Base-by-base conservation (phyloP, 2,329 filamentous ascomycete species). In the Alternaria arbusti region DNA sequence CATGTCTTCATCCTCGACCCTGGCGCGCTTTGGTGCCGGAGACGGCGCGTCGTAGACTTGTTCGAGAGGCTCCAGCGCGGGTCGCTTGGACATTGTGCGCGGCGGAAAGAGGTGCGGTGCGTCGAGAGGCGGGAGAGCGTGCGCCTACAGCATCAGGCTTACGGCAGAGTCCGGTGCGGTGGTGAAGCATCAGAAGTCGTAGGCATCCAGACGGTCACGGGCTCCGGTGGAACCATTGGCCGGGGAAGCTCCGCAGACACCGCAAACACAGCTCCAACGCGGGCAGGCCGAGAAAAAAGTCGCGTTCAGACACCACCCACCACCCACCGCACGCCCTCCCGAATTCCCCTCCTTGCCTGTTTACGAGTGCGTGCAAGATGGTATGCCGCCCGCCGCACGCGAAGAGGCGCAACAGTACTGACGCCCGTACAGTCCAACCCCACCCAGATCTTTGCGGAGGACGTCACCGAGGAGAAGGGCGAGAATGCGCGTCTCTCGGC, bases 401-500 rank as follows among this genome's bases (percentile, higher is more conserved):
- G 20, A 25, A 9, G 43, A 55, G 23, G 6, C 30, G 9, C 13
- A 28, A 25, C 15, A 45, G 49, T 51, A 54, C 70, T 76, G 52
- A 76, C 43, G 23, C 52, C 12, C 8, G 13, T 57, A 36, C 61
- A 82, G 79, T 79, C 80, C 65, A 96, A 94, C 84, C 94, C 95
- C 77, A 97, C 94, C 68, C 95, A 98, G 84, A 98, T 98, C 86
- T 98, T 98, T 84, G 93, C 94, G 77, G 93, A 97, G 82, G 94
- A 96, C 80, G 96, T 96, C 72, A 96, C 91, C 61, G 93, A 98
- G 84, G 95, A 98, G 85, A 98, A 97, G 86, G 96, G 96, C 76
- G 95, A 98, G 86, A 98, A 98, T 91, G 95, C 96, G 77, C 93
- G 95, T 88, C 91, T 98, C 74, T 91, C 93, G n/a, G 95, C 95